Percentiles rank a stretch among this genome's conserved stretches.
These are phyloP conservation scores for Endoconidiophora laricicola DNA, from an alignment of 2,329 filamentous ascomycete genomes.

Conservation along the genomic window DNA sequence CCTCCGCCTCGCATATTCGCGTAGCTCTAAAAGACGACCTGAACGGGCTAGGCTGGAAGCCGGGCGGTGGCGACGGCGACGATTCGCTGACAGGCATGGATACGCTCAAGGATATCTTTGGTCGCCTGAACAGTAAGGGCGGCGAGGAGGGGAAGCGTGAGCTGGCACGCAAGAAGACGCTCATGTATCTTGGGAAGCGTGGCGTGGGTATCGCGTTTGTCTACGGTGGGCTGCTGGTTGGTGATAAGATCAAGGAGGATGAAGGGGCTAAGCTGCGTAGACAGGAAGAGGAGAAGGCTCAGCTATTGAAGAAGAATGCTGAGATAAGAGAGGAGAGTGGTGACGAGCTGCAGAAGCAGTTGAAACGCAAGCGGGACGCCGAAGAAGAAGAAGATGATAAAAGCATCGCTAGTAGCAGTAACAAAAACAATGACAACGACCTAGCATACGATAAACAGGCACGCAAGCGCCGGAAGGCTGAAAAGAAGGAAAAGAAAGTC, in stretches of 20 bases:
- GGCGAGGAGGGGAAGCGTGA: slow-evolving; percentile 44
- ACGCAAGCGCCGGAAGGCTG: slow-evolving; percentile 6
- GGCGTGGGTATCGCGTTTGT: slow-evolving; percentile 68
- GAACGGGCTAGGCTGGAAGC: slow-evolving; percentile 69
- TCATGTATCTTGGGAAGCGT: slow-evolving; percentile 55
- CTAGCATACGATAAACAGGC: background rate
- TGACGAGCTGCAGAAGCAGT: background rate
- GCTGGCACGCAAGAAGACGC: slow-evolving; percentile 50
- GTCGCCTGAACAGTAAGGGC: slow-evolving; percentile 75
- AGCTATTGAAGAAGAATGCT: background rate
- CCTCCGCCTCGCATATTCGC: slow-evolving; percentile 71
- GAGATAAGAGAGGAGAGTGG: background rate
- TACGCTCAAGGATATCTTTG: slow-evolving; percentile 71
- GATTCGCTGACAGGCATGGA: slow-evolving; percentile 73
- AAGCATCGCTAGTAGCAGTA: background rate
- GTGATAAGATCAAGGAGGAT: slow-evolving; percentile 15
- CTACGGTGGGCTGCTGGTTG: slow-evolving; percentile 51
- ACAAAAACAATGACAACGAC: background rate
- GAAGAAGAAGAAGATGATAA: background rate
- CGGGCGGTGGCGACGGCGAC: slow-evolving; percentile 39
- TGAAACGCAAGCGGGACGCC: slow-evolving; percentile 2
- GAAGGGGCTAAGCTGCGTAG: slow-evolving; percentile 2
- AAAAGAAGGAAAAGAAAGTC: slow-evolving; percentile 8
- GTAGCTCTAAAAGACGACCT: slow-evolving; percentile 81
- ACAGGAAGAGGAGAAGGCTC: background rate